Evolutionary conservation across 176 grass and related monocot genomes (phyloP), one percentile per base, ranked within the genome.

Genomic region (Carex parvula): DNA sequence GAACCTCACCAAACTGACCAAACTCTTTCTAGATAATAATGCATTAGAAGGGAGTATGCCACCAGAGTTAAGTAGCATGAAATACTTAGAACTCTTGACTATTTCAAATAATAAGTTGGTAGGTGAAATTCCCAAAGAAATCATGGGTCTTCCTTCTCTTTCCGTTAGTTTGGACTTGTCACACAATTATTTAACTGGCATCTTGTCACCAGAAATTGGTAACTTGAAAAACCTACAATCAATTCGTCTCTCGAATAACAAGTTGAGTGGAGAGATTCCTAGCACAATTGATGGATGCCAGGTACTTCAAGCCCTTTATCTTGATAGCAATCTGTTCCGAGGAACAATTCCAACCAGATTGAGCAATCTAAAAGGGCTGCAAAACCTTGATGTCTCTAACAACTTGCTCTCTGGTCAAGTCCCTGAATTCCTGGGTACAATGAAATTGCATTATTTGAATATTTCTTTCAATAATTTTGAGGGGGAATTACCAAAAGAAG

Each of bases 321-420:
- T 87, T 24, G 52, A 75, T 35, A 64, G 64, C 17, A 87, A 87
- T 64, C 1, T 62, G 5, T 81, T 87, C 64, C 39, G 39, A 82
- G 85, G 85, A 87, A 7, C 53, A 5, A 87, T 87, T 72, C 85
- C 85, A 21, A 70, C 63, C 15, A 70, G 78, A 1, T 46, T 82
- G 5, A 62, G 85, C 53, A 82, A 72, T 18, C 52, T 82, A 26
- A 53, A 6, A 29, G 85, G 75, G 5, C 20, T 87, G 8, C 77
- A 53, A 70, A 26, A 29, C 32, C 44, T 84, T 60, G 52, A 77
- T 69, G 9, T 88, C 8, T 48, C 72, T 5, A 79, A 60, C 53
- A 87, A 74, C 46, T 48, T 16, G 11, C 3, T 72, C 39, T 72
- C 69, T 1, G 69, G 18, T 21, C 69, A 6, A 44, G 41, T 72